Base-by-base conservation (phyloP, 805 yeast species). In the Candida namnaoensis region DNA sequence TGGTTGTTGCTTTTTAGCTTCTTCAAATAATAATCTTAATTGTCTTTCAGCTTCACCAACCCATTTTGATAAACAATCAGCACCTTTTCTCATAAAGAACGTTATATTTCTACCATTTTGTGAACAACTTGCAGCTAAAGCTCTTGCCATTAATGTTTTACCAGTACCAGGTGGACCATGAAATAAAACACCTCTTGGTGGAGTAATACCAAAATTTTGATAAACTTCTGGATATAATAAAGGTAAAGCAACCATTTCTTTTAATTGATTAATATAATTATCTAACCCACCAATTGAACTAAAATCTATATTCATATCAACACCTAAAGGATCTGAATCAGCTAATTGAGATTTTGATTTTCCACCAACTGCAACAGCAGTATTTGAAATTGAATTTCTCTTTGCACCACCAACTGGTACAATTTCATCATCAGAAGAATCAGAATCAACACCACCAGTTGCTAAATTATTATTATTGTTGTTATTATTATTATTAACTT, bases 161-260 rank as follows among this genome's bases (percentile, higher is more conserved):
- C 99, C 99, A 0, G 99, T 93, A 48, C 99, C 99, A 3, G 99
- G 99, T 5, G 99, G 99, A 38, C 99, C 99, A 62, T 93, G 99
- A 64, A 93, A 93, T 42, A 93, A 63, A 1, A 93, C 99, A 47
- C 99, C 99, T 49, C 99, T 70, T 15, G 99, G 99, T 1, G 99
- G 98, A 0, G 96, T 87, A 32, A 91, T 88, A 43, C 80, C 81
- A 55, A 93, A 93, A 57, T 80, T 80, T 49, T 88, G 84, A 56
- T 91, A 93, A 9, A 93, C 74, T 58, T 93, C 99, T 1, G 99
- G 99, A 52, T 93, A 93, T 41, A 90, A 64, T 48, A 93, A 66
- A 0, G 99, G 99, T 43, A 93, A 65, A 1, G 95, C 87, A 5
- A 93, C 95, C 99, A 93, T 93, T 62, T 93, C 99, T 54, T 93